phyloP scores from a whole-genome alignment of 768 basidiomycete species.

The Suillus variegatus region DNA sequence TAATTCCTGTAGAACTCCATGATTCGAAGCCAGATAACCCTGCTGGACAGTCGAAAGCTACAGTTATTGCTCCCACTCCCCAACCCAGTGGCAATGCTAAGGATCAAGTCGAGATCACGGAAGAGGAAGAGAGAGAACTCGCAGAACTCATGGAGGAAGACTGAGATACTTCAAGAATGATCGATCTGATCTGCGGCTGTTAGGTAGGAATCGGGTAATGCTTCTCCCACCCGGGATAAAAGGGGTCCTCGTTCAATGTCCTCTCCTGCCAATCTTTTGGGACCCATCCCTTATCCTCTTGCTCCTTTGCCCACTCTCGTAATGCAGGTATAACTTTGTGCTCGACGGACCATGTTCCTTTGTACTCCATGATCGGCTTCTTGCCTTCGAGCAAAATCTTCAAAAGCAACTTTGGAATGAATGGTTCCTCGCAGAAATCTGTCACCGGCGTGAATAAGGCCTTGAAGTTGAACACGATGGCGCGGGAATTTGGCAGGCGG shows the following conservation, averaged over 20 bases:
- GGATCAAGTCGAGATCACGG: conserved; percentile 53
- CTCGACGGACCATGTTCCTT: conserved; percentile 41
- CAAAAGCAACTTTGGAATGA: conserved; percentile 47
- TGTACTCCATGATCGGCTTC: conserved; percentile 43
- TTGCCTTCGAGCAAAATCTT: conserved; percentile 45
- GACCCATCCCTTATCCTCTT: conserved; percentile 47
- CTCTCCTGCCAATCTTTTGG: conserved; percentile 49
- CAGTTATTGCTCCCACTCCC: conserved; percentile 29
- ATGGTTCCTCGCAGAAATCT: conserved; percentile 45
- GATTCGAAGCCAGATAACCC: conserved; percentile 26
- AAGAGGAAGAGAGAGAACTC: conserved; percentile 88
- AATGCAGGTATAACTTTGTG: conserved; percentile 49
- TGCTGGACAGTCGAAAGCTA: conserved; percentile 16
- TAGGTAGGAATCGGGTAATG: conserved; percentile 20
- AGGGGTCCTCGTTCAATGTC: conserved; percentile 52
- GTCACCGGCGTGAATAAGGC: conserved; percentile 52
- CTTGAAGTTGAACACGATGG: conserved; percentile 56
- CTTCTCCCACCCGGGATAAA: conserved; percentile 48
- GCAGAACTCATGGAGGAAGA: conserved; percentile 68
- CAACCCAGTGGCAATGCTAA: conserved; percentile 31
- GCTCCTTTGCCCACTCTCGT: conserved; percentile 47
- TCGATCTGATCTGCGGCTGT: neutral
- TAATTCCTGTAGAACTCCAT: conserved; percentile 24
- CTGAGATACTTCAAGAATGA: conserved; percentile 7
- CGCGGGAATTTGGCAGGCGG: conserved; percentile 46